Evolutionary conservation across 768 basidiomycete genomes (phyloP), one percentile per base, ranked within the genome.

Genomic region (Lactifluus subvellereus): DNA sequence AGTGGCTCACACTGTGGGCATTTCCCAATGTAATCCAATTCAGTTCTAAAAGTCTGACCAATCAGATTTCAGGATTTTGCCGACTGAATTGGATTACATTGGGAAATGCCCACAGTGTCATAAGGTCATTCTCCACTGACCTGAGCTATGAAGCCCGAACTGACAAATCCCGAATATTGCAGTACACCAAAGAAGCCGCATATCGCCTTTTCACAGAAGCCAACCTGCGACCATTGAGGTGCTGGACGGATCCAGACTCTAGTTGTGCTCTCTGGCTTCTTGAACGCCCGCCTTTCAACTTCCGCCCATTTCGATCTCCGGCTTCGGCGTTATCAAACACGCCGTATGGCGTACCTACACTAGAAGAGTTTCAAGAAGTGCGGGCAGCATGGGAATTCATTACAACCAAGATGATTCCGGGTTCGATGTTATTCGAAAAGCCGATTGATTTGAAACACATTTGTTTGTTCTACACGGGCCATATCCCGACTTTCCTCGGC

Each of bases 381-480:
- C 98, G 96, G 95, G 81, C 84, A 1, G 81, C 83, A 3, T 99
- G 95, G 96, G 94, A 98, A 72, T 84, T 80, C 51, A 77, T 95
- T 54, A 91, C 90, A 13, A 77, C 84, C 61, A 80, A 80, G 52
- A 96, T 98, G 94, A 93, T 98, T 59, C 88, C 94, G 0, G 77
- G 81, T 20, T 82, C 85, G 32, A 90, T 98, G 88, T 78, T 96
- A 30, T 87, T 86, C 72, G 79, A 90, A 71, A 96, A 91, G 72
- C 95, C 96, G 3, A 98, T 98, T 64, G 87, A 97, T 70, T 77
- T 98, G 51, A 82, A 97, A 35, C 95, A 98, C 73, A 94, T 96
- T 60, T 96, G 94, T 70, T 80, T 98, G n/a, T 99, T 99, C 76
- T 98, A 98, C 74, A 71, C 92, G 13, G 96, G 96, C 0, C 97